Base-by-base conservation (phyloP, 2,329 filamentous ascomycete genomes). In the Bipolaris oryzae region DNA sequence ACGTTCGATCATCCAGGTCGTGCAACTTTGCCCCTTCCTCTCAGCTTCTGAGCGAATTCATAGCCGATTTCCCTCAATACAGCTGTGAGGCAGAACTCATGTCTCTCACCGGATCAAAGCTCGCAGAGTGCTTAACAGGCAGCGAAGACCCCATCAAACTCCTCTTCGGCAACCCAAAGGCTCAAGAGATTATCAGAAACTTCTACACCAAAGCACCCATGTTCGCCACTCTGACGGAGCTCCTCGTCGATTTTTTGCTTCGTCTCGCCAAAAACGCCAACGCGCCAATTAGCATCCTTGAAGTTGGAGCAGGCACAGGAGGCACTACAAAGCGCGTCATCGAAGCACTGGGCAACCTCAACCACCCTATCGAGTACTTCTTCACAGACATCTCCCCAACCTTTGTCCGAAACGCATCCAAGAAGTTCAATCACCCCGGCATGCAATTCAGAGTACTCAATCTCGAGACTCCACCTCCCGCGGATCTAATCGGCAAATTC, bases 351-450 rank as follows among this genome's bases (percentile, higher is more conserved):
- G 33, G 28, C 15, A 28, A 20, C 15, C 28, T 57, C 33, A 20
- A 31, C 9, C 45, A 54, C 21, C 33, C 45, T 1, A 45, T 79
- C 13, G 67, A 75, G 47, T 80, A 79, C 57, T 75, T 70, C 0
- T 78, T 79, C 53, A 78, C 73, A 1, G 78, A 80, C 42, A 65
- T 80, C 1, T 74, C 77, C 0, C 45, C 70, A 0, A 74, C 75
- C 0, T 65, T 79, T n/a, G 68, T 80, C 1, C 68, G 72, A 0
- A 67, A 67, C 9, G 76, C 76, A 0, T 66, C 64, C 25, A 67
- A 70, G 35, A 46, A 39, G 63, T 61, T 38, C 75, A 53, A 68
- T 2, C 69, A 74, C 20, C 50, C 64, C 0, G 70, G 62, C 42
- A 74, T 79, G 70, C 50, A 65, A 18, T 79, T 74, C 53, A 37